Evolutionary conservation across 1,284 basidiomycete genomes (phyloP).

Genomic region (Trichosporon ovoides): DNA sequence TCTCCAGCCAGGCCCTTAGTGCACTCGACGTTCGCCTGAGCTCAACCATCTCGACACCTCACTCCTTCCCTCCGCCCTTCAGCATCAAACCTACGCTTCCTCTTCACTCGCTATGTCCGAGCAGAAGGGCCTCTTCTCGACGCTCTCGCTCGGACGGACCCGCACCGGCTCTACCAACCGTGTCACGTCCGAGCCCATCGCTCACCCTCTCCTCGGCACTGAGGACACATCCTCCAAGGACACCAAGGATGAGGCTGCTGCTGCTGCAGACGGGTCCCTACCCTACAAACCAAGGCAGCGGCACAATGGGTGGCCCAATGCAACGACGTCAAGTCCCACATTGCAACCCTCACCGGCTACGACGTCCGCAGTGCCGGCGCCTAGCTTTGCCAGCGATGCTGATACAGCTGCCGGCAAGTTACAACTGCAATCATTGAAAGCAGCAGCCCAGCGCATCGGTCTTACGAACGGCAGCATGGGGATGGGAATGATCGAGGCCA

Average conservation of each 20-base stretch:
- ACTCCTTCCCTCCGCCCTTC: not conserved
- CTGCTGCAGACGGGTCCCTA: constrained; percentile 7
- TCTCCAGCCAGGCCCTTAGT: too few relatives aligned
- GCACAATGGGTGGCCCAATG: not conserved
- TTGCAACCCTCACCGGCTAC: not conserved
- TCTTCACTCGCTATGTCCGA: constrained; percentile 11
- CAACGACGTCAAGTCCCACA: not conserved
- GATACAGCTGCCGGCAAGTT: constrained; percentile 44
- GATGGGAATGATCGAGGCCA: constrained; percentile 75
- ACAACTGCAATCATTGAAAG: constrained; percentile 73
- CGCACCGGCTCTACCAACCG: constrained; percentile 2
- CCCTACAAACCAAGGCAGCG: constrained; percentile 19
- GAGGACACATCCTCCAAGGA: not conserved
- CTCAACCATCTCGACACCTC: not conserved
- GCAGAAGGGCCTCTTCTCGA: constrained; percentile 34
- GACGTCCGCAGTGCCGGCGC: not conserved
- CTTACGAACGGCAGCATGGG: constrained; percentile 65
- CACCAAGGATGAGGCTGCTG: not conserved
- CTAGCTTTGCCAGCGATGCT: not conserved
- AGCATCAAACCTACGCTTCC: not conserved
- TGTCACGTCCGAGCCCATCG: constrained; percentile 26
- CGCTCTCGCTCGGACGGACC: constrained; percentile 30
- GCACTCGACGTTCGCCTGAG: too few relatives aligned
- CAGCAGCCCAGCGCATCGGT: constrained; percentile 68
- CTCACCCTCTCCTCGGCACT: constrained; percentile 42